Base-by-base conservation (phyloP, 2,329 filamentous ascomycete species). In the Fonsecaea pedrosoi region DNA sequence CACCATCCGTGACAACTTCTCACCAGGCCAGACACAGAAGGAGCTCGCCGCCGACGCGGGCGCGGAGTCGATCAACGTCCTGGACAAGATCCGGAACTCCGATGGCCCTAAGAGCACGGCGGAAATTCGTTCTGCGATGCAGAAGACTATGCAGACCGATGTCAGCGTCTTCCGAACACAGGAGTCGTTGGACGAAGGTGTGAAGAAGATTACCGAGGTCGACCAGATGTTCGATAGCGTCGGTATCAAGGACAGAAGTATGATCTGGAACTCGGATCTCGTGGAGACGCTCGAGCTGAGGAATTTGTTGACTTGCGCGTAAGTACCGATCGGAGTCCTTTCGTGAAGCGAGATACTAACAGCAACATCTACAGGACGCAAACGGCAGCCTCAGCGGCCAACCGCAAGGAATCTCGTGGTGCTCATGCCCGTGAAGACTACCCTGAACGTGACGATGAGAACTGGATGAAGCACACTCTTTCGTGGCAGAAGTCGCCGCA, bases 391-490 rank as follows among this genome's bases (percentile, higher is more conserved):
- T 87, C 93, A 37, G 95, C 95, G 70, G 92, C 93, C 66, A 94
- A 94, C 83, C 90, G 95, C 78, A 97, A 97, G 86, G 95, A 99
- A 83, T 97, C 93, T 64, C 92, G 95, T 83, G 95, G 95, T 78
- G 95, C 95, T 30, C 95, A 99, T 82, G 95, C 95, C 72, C 91
- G 95, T 73, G 95, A 99, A 85, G 95, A 99, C 79, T 98, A 81
- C 86, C 94, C 94, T 65, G 94, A 98, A 18, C 90, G 95, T 84
- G 92, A 98, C 78, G 95, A 99, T 78, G 86, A 89, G 81, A 90
- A 96, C 81, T 98, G 94, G 94, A 97, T 97, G 94, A 98, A 98
- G 90, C 95, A 99, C 87, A 96, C 92, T 54, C 87, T 99, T 69
- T 92, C 90, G 73, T 99, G 90, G 90, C 95, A 99, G 86, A 96